Percentiles rank a stretch among this genome's conserved stretches.
Conservation (phyloP, 164 flowering plant genomes). For the Vitis labrusca region DNA sequence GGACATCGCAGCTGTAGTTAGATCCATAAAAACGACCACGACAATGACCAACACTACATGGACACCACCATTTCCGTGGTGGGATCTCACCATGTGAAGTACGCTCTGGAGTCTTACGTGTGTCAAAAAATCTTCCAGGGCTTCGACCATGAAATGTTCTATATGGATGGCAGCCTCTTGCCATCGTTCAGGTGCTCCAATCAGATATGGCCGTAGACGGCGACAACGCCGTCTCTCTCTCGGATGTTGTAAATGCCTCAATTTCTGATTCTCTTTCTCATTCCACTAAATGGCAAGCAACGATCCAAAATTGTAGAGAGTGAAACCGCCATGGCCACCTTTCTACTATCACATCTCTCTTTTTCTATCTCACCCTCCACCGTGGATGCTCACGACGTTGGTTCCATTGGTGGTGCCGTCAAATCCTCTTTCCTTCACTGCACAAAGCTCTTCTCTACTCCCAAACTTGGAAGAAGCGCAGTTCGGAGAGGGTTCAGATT, state of each 20-base stretch:
- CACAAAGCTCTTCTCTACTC: conserved; percentile 6
- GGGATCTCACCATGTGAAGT: conserved; percentile 62
- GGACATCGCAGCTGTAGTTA: conserved; percentile 86
- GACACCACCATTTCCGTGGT: conserved; percentile 16
- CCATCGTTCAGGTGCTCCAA: conserved; percentile 46
- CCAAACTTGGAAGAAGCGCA: conserved; percentile 2
- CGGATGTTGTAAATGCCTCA: no score
- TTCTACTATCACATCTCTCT: conserved; percentile 22
- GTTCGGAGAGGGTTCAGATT: no score
- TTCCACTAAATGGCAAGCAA: no score
- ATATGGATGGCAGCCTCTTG: conserved; percentile 89
- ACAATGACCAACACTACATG: conserved; percentile 11
- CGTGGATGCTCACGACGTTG: neutral
- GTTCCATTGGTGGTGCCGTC: neutral
- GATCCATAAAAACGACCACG: conserved; percentile 66
- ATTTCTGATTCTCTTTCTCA: no score
- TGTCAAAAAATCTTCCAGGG: conserved; percentile 78
- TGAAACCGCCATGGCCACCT: no score
- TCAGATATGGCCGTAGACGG: conserved; percentile 31
- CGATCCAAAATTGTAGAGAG: no score
- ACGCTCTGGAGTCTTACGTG: conserved; percentile 82
- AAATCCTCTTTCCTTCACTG: conserved; percentile 5
- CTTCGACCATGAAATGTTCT: conserved; percentile 93
- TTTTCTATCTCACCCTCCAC: conserved; percentile 14
- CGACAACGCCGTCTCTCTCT: no score